Base-by-base conservation (phyloP, 768 basidiomycete genomes). In the Saitozyma sp. region DNA sequence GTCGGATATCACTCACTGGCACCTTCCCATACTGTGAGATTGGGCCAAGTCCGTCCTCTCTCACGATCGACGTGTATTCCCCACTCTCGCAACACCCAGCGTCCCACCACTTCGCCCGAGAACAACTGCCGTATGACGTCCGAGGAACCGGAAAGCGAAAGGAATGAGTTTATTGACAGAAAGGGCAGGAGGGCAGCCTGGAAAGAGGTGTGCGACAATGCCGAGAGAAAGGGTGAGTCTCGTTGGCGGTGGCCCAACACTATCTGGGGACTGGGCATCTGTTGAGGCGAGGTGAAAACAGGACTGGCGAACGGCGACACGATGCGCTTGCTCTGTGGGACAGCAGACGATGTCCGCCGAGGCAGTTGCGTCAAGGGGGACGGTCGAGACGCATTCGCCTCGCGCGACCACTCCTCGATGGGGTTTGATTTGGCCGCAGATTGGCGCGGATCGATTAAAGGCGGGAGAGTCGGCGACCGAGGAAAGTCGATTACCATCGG, bases 1-100 rank as follows among this genome's bases (percentile, higher is more conserved):
- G 29, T 29, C 8, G 19, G 17, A 14, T 1, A 6, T 38, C 16
- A 76, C 78, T 73, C 63, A 79, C 78, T 56, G 50, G 75, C 76
- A 6, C 78, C 78, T 57, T 79, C 78, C 78, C 78, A 79, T 3
- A 79, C 78, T 0, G 73, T 72, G 50, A 79, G 50, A 50, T 76
- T 76, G 9, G 78, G 78, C 78, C 78, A 79, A 38, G 53, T 66
- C 38, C 72, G 45, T 16, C 68, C 70, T 40, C 62, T 56, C 41
- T 69, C 70, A 4, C 55, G 46, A 17, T 68, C 71, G 9, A 75
- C 48, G 43, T 55, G 56, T 14, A 79, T 54, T 5, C 68, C 70
- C 78, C 78, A 79, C 48, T 75, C 73, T 43, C 55, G 41, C 46
- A 71, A 48, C 1, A 79, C 71, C 78, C 78, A 79, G 39, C 70